Evolutionary conservation across 352 stramenopile species (phyloP), one percentile per base, ranked within the genome.

Genomic region (Paralagenidium karlingii): DNA sequence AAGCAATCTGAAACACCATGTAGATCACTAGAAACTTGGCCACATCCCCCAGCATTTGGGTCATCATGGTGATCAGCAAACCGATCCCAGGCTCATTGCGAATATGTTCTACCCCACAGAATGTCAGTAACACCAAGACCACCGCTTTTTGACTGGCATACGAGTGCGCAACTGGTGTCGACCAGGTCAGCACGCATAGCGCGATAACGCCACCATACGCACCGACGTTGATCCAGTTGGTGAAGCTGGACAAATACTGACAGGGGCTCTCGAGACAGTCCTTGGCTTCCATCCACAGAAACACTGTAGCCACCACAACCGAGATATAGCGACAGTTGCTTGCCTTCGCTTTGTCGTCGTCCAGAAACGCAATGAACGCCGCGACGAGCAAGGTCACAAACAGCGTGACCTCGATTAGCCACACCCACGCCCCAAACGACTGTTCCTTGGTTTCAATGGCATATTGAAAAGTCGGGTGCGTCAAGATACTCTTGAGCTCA

Each of bases 31-130:
- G 52, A 39, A 86, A 86, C 4, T 66, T 66, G 36, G 68, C 64
- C 28, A 82, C 63, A 33, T 86, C 73, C 24, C 62, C 73, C 16
- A 74, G 51, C 61, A 86, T 76, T 51, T 77, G 63, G 9, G 57
- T 61, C 73, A 86, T 82, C 73, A 86, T 86, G 3, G 73, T 65
- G 38, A 83, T 76, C 8, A 86, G 59, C 20, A 82, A 43, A 0
- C 73, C 73, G 10, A 55, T 79, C 8, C 62, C 55, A 1, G 57
- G 69, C 11, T 63, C 71, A 33, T 79, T 59, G 45, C 83, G 67
- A 6, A 83, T 51, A n/a, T n/a, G n/a, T n/a, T n/a, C n/a, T n/a
- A n/a, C n/a, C n/a, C n/a, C n/a, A n/a, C n/a, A n/a, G 39, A 83
- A 82, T 53, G 83, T 68, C 20, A 83, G 57, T 37, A 79, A 33